Conservation (phyloP, 495 filamentous ascomycete genomes). For the Xylaria curta region DNA sequence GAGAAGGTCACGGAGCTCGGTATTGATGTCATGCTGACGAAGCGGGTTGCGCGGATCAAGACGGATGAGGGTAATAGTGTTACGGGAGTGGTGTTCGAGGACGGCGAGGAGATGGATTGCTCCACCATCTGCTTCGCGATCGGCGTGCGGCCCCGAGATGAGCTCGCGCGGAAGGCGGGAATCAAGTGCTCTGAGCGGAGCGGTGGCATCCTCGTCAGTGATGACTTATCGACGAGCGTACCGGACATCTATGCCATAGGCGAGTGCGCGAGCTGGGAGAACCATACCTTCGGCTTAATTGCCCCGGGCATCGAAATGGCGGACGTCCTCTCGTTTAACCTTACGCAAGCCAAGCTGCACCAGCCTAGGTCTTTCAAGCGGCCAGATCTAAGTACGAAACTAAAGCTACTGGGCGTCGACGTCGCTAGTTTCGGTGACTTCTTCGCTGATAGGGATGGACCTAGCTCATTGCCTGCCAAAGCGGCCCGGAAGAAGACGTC, state of each 20-base stretch:
- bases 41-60: slow-evolving; percentile 76
- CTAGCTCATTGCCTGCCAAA: slow-evolving; percentile 71
- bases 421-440: slow-evolving; percentile 97
- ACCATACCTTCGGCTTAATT: slow-evolving; percentile 91
- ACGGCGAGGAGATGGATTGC: slow-evolving; percentile 80
- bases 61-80: slow-evolving; percentile 56
- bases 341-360: slow-evolving; percentile 81
- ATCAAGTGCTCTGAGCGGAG: slow-evolving; percentile 78
- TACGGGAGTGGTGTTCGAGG: slow-evolving; percentile 79
- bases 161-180: slow-evolving; percentile 71
- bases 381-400: slow-evolving; percentile 91
- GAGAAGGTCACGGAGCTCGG: slow-evolving; percentile 84
- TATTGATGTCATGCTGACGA: slow-evolving; percentile 81
- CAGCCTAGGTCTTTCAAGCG: slow-evolving; percentile 74
- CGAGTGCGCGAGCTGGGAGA: slow-evolving; percentile 94
- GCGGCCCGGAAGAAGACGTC: slow-evolving; percentile 44
- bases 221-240: slow-evolving; percentile 72
- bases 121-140: slow-evolving; percentile 93
- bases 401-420: slow-evolving; percentile 92
- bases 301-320: slow-evolving; percentile 97
- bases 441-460: slow-evolving; percentile 91
- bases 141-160: slow-evolving; percentile 84
- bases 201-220: slow-evolving; percentile 77
- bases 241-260: slow-evolving; percentile 88
- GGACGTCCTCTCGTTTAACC: slow-evolving; percentile 92